A percentile compares a stretch with the other conserved stretches of the same genome.
Conservation (phyloP, 129 eudicot genomes). For the Chrysanthemum makinoi region DNA sequence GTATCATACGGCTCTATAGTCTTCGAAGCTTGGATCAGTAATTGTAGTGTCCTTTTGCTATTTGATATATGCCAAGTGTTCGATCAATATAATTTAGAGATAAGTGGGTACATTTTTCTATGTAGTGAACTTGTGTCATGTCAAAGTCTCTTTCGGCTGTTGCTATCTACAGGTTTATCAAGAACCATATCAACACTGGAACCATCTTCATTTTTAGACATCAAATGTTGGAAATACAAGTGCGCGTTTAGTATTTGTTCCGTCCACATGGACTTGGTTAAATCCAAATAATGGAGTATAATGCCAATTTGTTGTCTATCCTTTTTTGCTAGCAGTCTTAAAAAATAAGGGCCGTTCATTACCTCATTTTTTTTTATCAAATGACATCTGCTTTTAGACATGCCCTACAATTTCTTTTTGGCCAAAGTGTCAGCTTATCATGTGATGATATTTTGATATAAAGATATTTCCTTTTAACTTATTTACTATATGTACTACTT, state of each 20-base stretch:
- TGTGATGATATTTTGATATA: too few relatives aligned
- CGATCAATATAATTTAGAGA: background rate
- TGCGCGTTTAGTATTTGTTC: background rate
- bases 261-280: background rate
- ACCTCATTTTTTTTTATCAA: background rate
- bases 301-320: background rate
- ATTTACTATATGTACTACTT: too few relatives aligned
- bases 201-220: background rate
- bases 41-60: background rate
- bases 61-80: background rate
- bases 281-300: background rate
- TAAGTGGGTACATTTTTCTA: background rate
- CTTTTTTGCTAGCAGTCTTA: background rate
- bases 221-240: background rate
- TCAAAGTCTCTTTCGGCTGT: background rate
- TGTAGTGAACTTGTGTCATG: background rate
- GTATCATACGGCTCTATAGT: too few relatives aligned
- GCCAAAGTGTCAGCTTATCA: too few relatives aligned
- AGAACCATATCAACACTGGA: background rate
- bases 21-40: background rate
- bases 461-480: background rate
- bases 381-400: background rate
- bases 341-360: background rate
- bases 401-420: too few relatives aligned
- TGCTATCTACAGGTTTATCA: background rate